These are phyloP conservation scores for Dactylorhiza incarnata DNA, from an alignment of 106 monocot genomes.

Conservation along the genomic window DNA sequence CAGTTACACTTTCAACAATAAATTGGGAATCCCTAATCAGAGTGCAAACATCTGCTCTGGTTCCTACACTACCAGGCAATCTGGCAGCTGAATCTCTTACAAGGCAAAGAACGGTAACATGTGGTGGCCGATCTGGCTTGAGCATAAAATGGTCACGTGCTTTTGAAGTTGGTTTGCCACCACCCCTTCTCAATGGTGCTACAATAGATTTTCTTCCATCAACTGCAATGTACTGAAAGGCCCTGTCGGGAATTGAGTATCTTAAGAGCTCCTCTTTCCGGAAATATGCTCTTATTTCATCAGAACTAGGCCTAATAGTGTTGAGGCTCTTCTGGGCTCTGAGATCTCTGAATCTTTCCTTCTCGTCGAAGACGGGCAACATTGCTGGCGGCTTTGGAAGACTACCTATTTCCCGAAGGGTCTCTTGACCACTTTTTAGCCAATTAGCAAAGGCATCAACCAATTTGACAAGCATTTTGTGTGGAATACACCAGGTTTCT, in stretches of 20 bases:
- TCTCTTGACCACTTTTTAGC: conserved; percentile 86
- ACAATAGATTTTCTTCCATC: conserved; percentile 92
- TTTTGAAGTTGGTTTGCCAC: conserved; percentile 94
- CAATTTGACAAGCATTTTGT: conserved; percentile 87
- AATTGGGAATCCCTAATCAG: conserved; percentile 88
- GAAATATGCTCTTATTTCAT: conserved; percentile 73
- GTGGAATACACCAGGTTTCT: conserved; percentile 87
- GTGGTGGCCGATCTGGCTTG: conserved; percentile 74
- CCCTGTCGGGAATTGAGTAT: conserved; percentile 88
- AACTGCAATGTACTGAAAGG: conserved; percentile 74
- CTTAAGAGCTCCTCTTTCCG: conserved; percentile 70
- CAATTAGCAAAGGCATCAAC: conserved; percentile 97
- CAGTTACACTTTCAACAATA: conserved; percentile 69
- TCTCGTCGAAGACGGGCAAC: conserved; percentile 50
- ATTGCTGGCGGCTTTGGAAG: conserved; percentile 67
- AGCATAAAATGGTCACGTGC: conserved; percentile 97
- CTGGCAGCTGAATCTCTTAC: conserved; percentile 92
- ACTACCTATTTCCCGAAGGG: conserved; percentile 86
- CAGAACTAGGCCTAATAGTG: conserved; percentile 76
- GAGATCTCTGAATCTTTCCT: conserved; percentile 87
- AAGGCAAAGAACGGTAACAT: conserved; percentile 91
- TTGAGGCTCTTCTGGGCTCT: conserved; percentile 83
- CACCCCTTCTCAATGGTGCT: conserved; percentile 80
- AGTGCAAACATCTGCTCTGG: conserved; percentile 91
- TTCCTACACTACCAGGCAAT: conserved; percentile 90